These are phyloP conservation scores for Acacia confusa DNA, from an alignment of 306 rosid genomes.

Conservation along the genomic window DNA sequence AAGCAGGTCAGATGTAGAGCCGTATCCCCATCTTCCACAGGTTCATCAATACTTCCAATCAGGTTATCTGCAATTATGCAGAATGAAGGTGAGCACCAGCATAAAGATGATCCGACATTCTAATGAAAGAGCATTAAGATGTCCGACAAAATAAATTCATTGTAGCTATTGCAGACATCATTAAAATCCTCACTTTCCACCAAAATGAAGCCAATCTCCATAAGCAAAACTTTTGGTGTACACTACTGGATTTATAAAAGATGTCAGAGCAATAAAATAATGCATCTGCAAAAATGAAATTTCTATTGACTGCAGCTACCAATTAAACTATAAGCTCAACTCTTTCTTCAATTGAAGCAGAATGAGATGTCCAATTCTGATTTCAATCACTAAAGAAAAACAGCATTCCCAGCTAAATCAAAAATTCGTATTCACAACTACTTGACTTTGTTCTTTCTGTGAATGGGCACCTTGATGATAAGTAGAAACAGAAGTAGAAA, in stretches of 20 bases:
- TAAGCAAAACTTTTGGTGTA: too few species aligned
- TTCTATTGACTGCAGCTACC: neutral
- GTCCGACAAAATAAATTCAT: neutral
- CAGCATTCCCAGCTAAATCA: neutral
- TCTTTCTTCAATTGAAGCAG: neutral
- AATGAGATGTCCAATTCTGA: neutral
- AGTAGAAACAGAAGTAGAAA: neutral
- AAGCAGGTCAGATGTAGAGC: conserved; percentile 89
- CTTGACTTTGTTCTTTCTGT: neutral
- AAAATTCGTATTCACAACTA: neutral
- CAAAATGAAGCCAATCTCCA: conserved; percentile 7
- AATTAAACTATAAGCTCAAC: neutral
- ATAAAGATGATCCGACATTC: conserved; percentile 8
- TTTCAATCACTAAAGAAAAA: neutral
- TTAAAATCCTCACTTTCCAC: neutral
- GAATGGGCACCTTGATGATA: neutral
- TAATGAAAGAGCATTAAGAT: neutral
- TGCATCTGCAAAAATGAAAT: neutral
- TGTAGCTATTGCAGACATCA: neutral
- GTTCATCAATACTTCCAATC: conserved; percentile 77
- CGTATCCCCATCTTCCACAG: conserved; percentile 93
- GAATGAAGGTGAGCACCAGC: conserved; percentile 21
- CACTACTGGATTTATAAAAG: neutral
- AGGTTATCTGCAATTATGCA: conserved; percentile 55
- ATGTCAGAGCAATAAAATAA: neutral